Base-by-base conservation (phyloP, 2,329 filamentous ascomycete species). In the Epichloe glyceriae region DNA sequence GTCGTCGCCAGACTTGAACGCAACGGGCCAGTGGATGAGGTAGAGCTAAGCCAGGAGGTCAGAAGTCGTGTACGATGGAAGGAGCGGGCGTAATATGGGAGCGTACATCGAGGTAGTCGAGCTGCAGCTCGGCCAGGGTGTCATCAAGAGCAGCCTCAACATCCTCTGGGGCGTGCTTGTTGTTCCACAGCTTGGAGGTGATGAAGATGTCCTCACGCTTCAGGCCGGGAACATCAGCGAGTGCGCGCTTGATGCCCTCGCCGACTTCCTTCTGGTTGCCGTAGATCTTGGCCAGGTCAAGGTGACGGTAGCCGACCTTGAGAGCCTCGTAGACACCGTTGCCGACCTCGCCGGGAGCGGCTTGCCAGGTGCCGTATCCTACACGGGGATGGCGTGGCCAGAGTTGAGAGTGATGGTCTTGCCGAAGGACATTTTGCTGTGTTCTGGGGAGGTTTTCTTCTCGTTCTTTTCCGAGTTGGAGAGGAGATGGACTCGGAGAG, bases 141-240 rank as follows among this genome's bases (percentile, higher is more conserved):
- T 75, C 73, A 54, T 78, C 70, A 11, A 81, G 69, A 5, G 77
- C 79, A 50, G 72, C 69, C 55, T 73, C 71, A 43, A 82, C 79
- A 48, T 76, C 68, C 58, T 78, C 74, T 59, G 83, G 79, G 64
- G 75, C 78, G 59, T 82, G 78, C 69, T 60, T 62, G 58, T 82
- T 82, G 58, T 73, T 74, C 72, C 71, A 74, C 33, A 86, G 74
- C 73, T 87, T 87, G 57, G 80, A 83, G 50, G 83, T 86, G 58
- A 80, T 69, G 68, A 77, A 81, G 62, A 80, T 74, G 57, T 80
- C 71, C 56, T 72, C 68, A 14, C 76, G 72, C 59, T 74, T 71
- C 20, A 81, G 68, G 41, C 74, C 75, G 12, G 73, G 70, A 53
- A 77, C 67, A 47, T 73, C 70, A 6, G 61, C 61, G 26, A 70